Evolutionary conservation across 129 eudicot genomes (phyloP), one percentile per base, ranked within the genome.

Genomic region (Deinandra increscens): DNA sequence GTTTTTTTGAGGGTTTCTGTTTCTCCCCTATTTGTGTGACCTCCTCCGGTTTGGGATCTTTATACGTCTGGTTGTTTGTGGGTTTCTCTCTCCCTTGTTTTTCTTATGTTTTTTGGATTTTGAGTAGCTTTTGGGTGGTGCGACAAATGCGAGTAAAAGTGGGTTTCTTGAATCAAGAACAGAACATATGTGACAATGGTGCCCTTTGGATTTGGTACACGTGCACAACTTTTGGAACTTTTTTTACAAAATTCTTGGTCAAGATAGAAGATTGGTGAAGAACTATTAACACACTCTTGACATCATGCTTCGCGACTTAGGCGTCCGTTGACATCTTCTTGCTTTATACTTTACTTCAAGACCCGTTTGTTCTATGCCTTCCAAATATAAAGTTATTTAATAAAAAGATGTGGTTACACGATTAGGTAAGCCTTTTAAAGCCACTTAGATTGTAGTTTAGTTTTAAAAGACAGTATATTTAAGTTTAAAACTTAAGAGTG

Each of bases 131-230:
- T n/a, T n/a, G n/a, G n/a, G n/a, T n/a, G n/a, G n/a, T n/a, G 81
- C 71, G 81, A 75, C 76, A 69, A 77, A 77, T 69, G 50, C 41
- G 49, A 69, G 80, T n/a, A n/a, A n/a, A n/a, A 58, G 74, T 75
- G 74, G 74, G 42, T 58, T 56, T 75, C 42, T 61, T 15, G 68
- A 33, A 43, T 33, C 5, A 65, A 66, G 60, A 75, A 42, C 60
- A n/a, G n/a, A n/a, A n/a, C n/a, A n/a, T n/a, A 76, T 59, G 23
- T 69, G 72, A 74, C 66, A 74, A 65, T 9, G 64, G 45, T 66
- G 75, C 58, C 81, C 75, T 48, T 49, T 34, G 14, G 37, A 49
- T 69, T 37, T 69, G 5, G 3, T 64, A 76, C 76, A 76, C 81
- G 71, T 76, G 76, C 70, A 68, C 61, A 10, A 76, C 29, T 14